Percentiles rank a stretch among this genome's conserved stretches.
Conservation (phyloP, 176 grass and related monocot species). For the Carex pumila region DNA sequence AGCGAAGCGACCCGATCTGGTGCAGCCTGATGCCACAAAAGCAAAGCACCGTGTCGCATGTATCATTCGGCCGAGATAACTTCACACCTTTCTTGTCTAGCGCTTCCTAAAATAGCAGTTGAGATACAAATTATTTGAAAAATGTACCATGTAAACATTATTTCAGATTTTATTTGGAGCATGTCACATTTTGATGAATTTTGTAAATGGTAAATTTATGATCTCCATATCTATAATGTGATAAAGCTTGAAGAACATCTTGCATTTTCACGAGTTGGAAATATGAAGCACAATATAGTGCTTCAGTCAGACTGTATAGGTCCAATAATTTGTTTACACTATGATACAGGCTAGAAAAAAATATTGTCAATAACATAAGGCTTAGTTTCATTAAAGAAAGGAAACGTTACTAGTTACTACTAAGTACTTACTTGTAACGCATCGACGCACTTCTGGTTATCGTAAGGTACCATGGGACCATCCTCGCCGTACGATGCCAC, state of each 20-base stretch:
- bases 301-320: background rate
- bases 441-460: constrained; percentile 94
- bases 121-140: background rate
- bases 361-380: no score
- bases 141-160: background rate
- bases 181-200: background rate
- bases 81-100: constrained; percentile 60
- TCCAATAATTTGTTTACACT: background rate
- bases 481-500: constrained; percentile 35
- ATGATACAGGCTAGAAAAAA: no score
- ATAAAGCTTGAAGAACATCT: background rate
- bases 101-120: constrained; percentile 25
- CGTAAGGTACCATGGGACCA: constrained; percentile 84
- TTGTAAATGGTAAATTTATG: background rate
- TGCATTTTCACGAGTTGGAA: background rate
- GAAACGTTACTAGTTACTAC: background rate
- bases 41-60: constrained; percentile 89
- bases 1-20: constrained; percentile 93
- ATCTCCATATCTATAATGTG: background rate
- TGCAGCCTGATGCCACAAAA: constrained; percentile 98
- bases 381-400: no score
- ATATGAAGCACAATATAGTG: background rate
- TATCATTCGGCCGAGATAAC: constrained; percentile 55
- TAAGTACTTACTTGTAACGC: constrained; percentile 37
- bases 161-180: background rate